Percentiles rank a stretch among this genome's conserved stretches.
Conservation (phyloP, 2,329 filamentous ascomycete species). For the Sporothrix pseudoabietina region DNA sequence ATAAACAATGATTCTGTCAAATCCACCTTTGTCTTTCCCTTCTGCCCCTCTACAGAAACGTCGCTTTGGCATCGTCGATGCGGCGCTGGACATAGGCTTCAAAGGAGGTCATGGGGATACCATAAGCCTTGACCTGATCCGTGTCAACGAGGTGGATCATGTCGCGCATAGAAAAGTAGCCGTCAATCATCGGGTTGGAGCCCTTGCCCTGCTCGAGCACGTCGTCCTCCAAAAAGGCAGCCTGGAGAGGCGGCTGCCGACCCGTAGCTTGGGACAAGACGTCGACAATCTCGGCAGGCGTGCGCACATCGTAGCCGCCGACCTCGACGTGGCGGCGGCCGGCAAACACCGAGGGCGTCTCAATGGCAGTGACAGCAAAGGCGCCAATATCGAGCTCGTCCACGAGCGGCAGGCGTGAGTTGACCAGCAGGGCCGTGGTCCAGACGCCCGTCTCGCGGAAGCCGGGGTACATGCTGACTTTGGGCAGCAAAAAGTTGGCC, state of each 20-base stretch:
- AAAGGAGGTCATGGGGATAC: conserved; percentile 7
- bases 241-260: not conserved
- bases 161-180: conserved; percentile 21
- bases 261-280: not conserved
- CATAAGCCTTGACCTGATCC: not conserved
- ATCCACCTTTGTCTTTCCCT: conserved; percentile 38
- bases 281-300: conserved; percentile 1
- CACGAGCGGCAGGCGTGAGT: conserved; percentile 47
- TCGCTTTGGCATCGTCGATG: conserved; percentile 9
- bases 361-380: conserved; percentile 49
- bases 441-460: conserved; percentile 46
- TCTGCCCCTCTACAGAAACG: not conserved
- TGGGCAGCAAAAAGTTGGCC: conserved; percentile 52
- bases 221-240: conserved; percentile 4
- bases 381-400: conserved; percentile 52
- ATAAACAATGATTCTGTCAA: not conserved
- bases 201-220: not conserved
- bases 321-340: conserved; percentile 8
- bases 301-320: conserved; percentile 17
- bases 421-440: conserved; percentile 42
- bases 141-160: conserved; percentile 4
- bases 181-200: conserved; percentile 15
- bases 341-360: not conserved
- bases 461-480: conserved; percentile 46
- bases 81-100: conserved; percentile 12